Evolutionary conservation across 2,329 filamentous ascomycete species (phyloP).

Genomic region (Zymoseptoria brevis): DNA sequence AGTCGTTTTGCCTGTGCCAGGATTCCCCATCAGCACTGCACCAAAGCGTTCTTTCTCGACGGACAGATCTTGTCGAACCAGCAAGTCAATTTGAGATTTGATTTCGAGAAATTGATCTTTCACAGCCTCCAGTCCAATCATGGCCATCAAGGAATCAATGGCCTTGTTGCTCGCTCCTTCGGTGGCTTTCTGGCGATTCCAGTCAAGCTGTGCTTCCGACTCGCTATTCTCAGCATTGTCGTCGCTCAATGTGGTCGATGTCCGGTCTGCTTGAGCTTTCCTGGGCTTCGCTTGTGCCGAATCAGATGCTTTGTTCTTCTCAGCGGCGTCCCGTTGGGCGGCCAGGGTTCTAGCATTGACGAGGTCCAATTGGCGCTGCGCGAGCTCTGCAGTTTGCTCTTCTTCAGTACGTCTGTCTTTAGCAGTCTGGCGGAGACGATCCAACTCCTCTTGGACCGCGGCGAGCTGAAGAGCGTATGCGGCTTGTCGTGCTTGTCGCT

Average conservation of each 20-base stretch:
- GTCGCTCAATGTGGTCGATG: not conserved
- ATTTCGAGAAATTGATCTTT: slow-evolving; percentile 57
- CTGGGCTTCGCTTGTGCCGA: not conserved
- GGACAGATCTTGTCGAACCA: slow-evolving; percentile 49
- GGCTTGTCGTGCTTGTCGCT: slow-evolving; percentile 38
- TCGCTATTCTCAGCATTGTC: not conserved
- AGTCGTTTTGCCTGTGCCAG: slow-evolving; percentile 72
- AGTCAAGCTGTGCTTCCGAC: slow-evolving; percentile 44
- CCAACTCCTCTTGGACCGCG: slow-evolving; percentile 47
- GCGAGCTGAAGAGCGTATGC: slow-evolving; percentile 41
- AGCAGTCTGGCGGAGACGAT: slow-evolving; percentile 36
- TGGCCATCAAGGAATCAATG: slow-evolving; percentile 58
- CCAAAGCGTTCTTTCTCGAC: slow-evolving; percentile 54
- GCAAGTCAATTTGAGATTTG: slow-evolving; percentile 55
- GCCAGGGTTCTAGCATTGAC: slow-evolving; percentile 25
- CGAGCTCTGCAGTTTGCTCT: slow-evolving; percentile 38
- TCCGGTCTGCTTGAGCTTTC: not conserved
- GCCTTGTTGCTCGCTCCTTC: slow-evolving; percentile 45
- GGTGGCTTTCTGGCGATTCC: slow-evolving; percentile 52
- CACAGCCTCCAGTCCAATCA: slow-evolving; percentile 64
- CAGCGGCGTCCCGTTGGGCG: not conserved
- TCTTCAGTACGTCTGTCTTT: slow-evolving; percentile 41
- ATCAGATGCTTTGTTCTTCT: not conserved
- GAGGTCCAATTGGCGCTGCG: slow-evolving; percentile 43
- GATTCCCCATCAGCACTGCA: slow-evolving; percentile 60